Evolutionary conservation across 345 rosid species (phyloP).

Genomic region (Alliaria petiolata): DNA sequence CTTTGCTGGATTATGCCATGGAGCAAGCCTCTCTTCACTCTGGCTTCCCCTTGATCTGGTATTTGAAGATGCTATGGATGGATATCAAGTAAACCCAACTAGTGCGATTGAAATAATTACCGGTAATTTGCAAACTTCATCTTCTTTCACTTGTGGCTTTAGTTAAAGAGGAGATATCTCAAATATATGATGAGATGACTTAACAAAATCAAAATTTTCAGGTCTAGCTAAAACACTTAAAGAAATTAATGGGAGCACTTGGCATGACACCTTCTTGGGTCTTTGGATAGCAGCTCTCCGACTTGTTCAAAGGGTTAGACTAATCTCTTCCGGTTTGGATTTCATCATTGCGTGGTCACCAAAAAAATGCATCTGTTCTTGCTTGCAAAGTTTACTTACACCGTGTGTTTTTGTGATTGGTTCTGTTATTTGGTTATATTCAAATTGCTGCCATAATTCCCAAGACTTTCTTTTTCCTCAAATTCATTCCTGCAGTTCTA

Average conservation of each 20-base stretch:
- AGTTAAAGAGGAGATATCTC: not conserved
- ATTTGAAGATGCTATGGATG: conserved; percentile 95
- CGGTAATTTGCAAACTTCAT: conserved; percentile 40
- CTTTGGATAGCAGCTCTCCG: conserved; percentile 94
- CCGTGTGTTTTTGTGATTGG: not conserved
- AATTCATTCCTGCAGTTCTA: not conserved
- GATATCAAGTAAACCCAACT: conserved; percentile 65
- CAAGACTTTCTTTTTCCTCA: not conserved
- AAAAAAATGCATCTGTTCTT: not conserved
- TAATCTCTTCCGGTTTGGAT: conserved; percentile 12
- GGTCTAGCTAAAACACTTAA: conserved; percentile 82
- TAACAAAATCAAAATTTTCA: conserved; percentile 29
- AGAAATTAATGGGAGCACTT: conserved; percentile 69
- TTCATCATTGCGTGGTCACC: not conserved
- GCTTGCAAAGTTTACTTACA: not conserved
- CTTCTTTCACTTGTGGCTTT: not conserved
- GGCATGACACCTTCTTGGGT: conserved; percentile 92
- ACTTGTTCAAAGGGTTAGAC: conserved; percentile 90
- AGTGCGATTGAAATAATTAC: conserved; percentile 79
- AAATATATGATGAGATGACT: conserved; percentile 1
- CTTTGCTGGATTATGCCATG: conserved; percentile 60
- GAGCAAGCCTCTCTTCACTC: conserved; percentile 62
- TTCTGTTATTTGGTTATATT: not conserved
- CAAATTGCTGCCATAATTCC: not conserved
- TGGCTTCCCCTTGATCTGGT: conserved; percentile 98